Percentiles rank a stretch among this genome's conserved stretches.
phyloP scores from a whole-genome alignment of 129 eudicot genomes.

The Flaveria brownii region DNA sequence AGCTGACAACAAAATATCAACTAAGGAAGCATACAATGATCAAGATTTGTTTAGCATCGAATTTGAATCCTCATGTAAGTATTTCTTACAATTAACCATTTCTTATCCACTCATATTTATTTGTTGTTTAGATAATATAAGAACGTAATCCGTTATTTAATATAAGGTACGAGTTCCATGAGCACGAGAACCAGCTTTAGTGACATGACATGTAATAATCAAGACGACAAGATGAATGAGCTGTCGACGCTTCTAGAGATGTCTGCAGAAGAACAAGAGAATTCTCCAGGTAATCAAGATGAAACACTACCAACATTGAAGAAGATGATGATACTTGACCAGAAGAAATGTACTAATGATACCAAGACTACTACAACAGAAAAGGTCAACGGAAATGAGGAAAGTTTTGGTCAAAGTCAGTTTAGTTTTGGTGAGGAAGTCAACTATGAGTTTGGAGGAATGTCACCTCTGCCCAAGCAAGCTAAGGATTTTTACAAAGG shows the following conservation, averaged over 20 bases:
- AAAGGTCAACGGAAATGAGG: conserved; percentile 19
- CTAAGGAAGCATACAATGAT: conserved; percentile 21
- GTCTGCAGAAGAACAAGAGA: conserved; percentile 25
- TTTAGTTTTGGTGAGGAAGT: conserved; percentile 12
- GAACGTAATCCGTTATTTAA: not conserved
- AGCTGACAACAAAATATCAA: conserved; percentile 14
- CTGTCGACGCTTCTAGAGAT: conserved; percentile 29
- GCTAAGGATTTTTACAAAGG: conserved; percentile 39
- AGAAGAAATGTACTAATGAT: conserved; percentile 21
- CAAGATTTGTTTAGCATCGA: conserved; percentile 52
- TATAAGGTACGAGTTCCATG: conserved; percentile 31
- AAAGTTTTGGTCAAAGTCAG: conserved; percentile 22
- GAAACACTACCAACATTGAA: conserved; percentile 10
- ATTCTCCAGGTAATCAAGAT: conserved; percentile 11
- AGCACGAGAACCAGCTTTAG: conserved; percentile 40
- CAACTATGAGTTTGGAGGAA: conserved; percentile 12
- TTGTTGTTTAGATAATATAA: not conserved
- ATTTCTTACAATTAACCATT: not conserved
- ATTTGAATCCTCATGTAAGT: conserved; percentile 41
- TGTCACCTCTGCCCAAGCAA: conserved; percentile 36
- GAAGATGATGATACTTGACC: conserved; percentile 9
- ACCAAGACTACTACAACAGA: not conserved
- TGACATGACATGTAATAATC: conserved; percentile 23
- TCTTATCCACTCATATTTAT: not conserved
- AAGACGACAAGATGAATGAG: conserved; percentile 27